Conservation (phyloP, 345 rosid genomes). For the Eucalyptus viminalis region DNA sequence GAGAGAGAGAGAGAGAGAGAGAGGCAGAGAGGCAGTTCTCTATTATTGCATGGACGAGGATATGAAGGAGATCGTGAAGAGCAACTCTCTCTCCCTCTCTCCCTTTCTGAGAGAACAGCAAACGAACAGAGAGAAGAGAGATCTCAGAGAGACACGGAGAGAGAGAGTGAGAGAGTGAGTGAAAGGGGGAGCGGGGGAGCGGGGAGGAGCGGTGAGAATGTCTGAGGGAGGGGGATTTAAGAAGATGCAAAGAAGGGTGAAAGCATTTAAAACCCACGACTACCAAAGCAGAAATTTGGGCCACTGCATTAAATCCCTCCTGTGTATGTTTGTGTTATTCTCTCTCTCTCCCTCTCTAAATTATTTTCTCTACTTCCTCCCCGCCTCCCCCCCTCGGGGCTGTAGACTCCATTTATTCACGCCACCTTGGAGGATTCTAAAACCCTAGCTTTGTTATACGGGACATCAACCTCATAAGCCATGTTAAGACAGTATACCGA, state of each 20-base stretch:
- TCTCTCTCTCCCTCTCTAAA: neutral
- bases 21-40: neutral
- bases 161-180: neutral
- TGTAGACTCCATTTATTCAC: neutral
- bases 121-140: neutral
- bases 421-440: neutral
- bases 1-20: neutral
- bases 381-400: neutral
- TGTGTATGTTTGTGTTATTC: neutral
- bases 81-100: neutral
- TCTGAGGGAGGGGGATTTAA: neutral
- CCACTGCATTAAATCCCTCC: slow-evolving; percentile 34
- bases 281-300: slow-evolving; percentile 66
- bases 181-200: neutral
- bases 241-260: neutral
- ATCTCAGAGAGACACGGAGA: neutral
- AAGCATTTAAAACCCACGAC: slow-evolving; percentile 64
- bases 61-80: neutral
- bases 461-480: neutral
- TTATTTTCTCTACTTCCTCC: neutral
- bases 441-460: neutral
- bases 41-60: neutral
- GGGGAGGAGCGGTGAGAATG: neutral
- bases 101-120: neutral
- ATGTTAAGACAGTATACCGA: neutral